Evolutionary conservation across 1,139 yeast species (phyloP).

Genomic region (Meyerozyma sp.): DNA sequence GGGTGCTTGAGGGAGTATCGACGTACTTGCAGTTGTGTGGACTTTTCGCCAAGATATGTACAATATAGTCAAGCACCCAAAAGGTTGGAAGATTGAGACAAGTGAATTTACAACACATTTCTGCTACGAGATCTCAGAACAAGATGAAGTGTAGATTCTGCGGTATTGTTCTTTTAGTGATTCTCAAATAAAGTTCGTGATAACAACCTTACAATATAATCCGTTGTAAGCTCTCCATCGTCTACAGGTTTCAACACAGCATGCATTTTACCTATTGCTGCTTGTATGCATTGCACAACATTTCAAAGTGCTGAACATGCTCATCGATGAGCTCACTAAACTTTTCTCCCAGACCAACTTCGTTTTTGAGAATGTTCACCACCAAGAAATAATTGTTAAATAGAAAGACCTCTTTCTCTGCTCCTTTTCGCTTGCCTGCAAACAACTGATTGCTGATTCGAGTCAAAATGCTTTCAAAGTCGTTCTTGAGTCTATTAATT

Average conservation of each 20-base stretch:
- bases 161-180: too few relatives aligned
- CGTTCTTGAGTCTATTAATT: constrained; percentile 64
- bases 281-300: constrained; percentile 57
- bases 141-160: too few relatives aligned
- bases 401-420: constrained; percentile 63
- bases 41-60: constrained; percentile 61
- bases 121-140: too few relatives aligned
- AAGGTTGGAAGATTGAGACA: too few relatives aligned
- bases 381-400: constrained; percentile 68
- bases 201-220: too few relatives aligned
- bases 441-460: constrained; percentile 48
- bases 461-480: constrained; percentile 73
- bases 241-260: neutral
- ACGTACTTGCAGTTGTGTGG: constrained; percentile 85
- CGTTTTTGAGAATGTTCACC: constrained; percentile 42
- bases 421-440: constrained; percentile 32
- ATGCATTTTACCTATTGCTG: neutral
- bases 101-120: too few relatives aligned
- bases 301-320: constrained; percentile 57
- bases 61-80: constrained; percentile 6
- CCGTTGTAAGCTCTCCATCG: neutral
- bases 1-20: constrained; percentile 89
- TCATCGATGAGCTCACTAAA: constrained; percentile 46
- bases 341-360: constrained; percentile 34
- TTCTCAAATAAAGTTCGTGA: too few relatives aligned